Conservation (phyloP, 352 stramenopile genomes). For the Phytopythium chamaehyphon region DNA sequence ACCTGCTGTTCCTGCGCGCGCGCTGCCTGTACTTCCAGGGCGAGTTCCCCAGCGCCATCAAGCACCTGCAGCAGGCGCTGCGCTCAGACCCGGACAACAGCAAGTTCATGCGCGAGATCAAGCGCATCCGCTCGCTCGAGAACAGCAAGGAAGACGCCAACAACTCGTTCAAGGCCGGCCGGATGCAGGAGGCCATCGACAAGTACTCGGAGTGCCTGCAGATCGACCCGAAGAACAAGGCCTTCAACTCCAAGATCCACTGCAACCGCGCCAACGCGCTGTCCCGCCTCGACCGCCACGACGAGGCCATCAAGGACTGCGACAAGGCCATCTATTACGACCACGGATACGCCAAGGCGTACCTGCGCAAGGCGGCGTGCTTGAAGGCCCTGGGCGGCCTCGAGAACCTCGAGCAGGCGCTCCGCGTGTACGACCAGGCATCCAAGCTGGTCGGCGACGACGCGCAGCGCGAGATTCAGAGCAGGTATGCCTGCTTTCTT, state of each 20-base stretch:
- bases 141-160: conserved; percentile 89
- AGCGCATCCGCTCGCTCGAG: conserved; percentile 81
- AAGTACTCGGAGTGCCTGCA: conserved; percentile 86
- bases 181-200: conserved; percentile 79
- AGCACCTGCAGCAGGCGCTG: conserved; percentile 90
- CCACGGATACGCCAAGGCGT: conserved; percentile 89
- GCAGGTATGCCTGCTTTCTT: conserved; percentile 12
- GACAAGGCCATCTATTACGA: conserved; percentile 89
- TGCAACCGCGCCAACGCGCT: conserved; percentile 90
- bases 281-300: conserved; percentile 76
- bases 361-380: conserved; percentile 79
- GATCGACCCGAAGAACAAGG: conserved; percentile 88
- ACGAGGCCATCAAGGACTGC: conserved; percentile 88
- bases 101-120: conserved; percentile 85
- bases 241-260: conserved; percentile 92
- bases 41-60: conserved; percentile 91
- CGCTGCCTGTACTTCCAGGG: conserved; percentile 91
- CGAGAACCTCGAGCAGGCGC: conserved; percentile 87
- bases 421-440: conserved; percentile 89
- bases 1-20: conserved; percentile 85
- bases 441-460: conserved; percentile 84
- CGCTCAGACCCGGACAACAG: conserved; percentile 89
- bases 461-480: conserved; percentile 75
- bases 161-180: conserved; percentile 82
- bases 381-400: conserved; percentile 72